Percentiles rank a stretch among this genome's conserved stretches.
Conservation (phyloP, 345 rosid genomes). For the Noccaea bulbosa region DNA sequence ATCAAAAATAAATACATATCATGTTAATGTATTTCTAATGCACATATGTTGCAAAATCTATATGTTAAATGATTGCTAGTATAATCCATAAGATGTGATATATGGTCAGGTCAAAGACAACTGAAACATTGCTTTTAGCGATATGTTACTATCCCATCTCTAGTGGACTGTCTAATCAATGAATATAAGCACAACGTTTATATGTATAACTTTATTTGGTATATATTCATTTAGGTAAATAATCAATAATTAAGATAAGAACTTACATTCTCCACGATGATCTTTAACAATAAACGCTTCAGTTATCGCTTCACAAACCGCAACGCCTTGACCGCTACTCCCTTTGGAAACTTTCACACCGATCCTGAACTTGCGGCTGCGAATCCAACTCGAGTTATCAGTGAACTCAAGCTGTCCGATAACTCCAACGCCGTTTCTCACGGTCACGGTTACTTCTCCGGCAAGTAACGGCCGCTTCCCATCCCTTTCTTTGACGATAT, state of each 20-base stretch:
- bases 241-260: slow-evolving; percentile 4
- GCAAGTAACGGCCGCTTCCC: slow-evolving; percentile 92
- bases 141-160: slow-evolving; percentile 35
- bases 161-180: slow-evolving; percentile 8
- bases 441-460: slow-evolving; percentile 63
- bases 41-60: slow-evolving; percentile 13
- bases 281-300: slow-evolving; percentile 82
- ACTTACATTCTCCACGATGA: slow-evolving; percentile 98
- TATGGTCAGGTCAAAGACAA: slow-evolving; percentile 22
- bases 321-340: slow-evolving; percentile 49
- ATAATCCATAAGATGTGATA: slow-evolving; percentile 6
- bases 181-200: slow-evolving; percentile 3
- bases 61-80: background rate
- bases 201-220: background rate
- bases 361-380: slow-evolving; percentile 75
- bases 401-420: slow-evolving; percentile 79
- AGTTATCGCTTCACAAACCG: slow-evolving; percentile 72
- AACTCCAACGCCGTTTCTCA: slow-evolving; percentile 57
- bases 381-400: slow-evolving; percentile 93
- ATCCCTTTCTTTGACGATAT: slow-evolving; percentile 67
- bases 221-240: background rate
- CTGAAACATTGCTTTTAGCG: slow-evolving; percentile 17
- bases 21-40: slow-evolving; percentile 11
- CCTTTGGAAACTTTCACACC: slow-evolving; percentile 69
- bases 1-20: background rate